phyloP scores from a whole-genome alignment of 805 yeast genomes.

The Vanderwaltozyma verrucispora region DNA sequence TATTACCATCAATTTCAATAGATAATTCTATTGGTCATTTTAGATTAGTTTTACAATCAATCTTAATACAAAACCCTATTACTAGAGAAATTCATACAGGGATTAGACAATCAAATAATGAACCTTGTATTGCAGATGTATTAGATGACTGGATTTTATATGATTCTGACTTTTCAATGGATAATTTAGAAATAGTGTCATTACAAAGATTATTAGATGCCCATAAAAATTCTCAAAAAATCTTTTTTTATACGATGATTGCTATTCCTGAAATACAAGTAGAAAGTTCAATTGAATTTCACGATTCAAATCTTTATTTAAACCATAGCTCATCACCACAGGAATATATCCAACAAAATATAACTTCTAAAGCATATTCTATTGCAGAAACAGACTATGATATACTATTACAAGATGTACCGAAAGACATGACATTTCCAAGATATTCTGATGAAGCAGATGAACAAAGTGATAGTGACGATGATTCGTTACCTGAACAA shows the following conservation, averaged over 20 bases:
- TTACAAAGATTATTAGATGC: constrained; percentile 10
- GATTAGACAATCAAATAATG: constrained; percentile 23
- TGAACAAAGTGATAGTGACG: constrained; percentile 20
- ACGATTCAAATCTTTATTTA: neutral
- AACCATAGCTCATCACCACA: neutral
- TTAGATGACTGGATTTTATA: constrained; percentile 35
- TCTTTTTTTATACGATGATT: constrained; percentile 16
- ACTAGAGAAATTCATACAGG: constrained; percentile 24
- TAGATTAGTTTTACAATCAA: constrained; percentile 26
- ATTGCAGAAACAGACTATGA: neutral
- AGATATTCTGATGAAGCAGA: constrained; percentile 5
- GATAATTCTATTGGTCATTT: constrained; percentile 23
- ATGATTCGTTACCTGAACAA: constrained; percentile 7
- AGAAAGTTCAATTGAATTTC: neutral
- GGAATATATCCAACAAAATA: neutral
- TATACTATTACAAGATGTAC: constrained; percentile 5
- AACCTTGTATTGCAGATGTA: constrained; percentile 22
- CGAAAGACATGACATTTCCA: no score
- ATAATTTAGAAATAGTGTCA: constrained; percentile 22
- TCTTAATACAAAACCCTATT: constrained; percentile 19
- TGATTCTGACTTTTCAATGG: constrained; percentile 30
- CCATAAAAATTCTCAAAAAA: constrained; percentile 7
- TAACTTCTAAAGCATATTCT: neutral
- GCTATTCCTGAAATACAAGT: neutral
- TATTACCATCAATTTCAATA: constrained; percentile 26